phyloP scores from a whole-genome alignment of 169 alveolate species.

The Babesia sp. region DNA sequence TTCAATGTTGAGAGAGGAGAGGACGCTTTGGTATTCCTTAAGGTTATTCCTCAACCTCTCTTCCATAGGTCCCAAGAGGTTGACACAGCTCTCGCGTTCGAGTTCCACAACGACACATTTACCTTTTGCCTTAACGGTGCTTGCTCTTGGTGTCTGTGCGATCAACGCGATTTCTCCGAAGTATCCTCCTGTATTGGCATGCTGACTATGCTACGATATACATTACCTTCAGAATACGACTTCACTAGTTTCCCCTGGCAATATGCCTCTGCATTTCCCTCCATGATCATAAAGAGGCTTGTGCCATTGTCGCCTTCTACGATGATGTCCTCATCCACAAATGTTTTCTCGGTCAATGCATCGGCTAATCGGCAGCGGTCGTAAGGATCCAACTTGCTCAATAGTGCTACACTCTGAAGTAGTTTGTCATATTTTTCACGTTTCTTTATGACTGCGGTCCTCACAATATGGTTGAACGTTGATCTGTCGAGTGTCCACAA shows the following conservation, averaged over 20 bases:
- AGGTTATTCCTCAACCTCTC: conserved; percentile 89
- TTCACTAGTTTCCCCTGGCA: conserved; percentile 86
- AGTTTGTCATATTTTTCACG: conserved; percentile 90
- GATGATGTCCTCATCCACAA: conserved; percentile 87
- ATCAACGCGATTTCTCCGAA: conserved; percentile 97
- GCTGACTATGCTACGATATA: neutral
- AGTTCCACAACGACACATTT: conserved; percentile 82
- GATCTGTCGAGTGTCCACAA: conserved; percentile 92
- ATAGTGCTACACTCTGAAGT: conserved; percentile 84
- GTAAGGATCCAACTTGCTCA: conserved; percentile 89
- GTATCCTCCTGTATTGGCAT: conserved; percentile 84
- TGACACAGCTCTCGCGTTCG: conserved; percentile 92
- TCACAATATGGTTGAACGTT: conserved; percentile 92
- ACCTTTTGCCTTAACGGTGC: conserved; percentile 89
- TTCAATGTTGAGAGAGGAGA: conserved; percentile 62
- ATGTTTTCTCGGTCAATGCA: conserved; percentile 85
- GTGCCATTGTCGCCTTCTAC: conserved; percentile 94
- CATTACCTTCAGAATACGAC: conserved; percentile 74
- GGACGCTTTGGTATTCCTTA: conserved; percentile 84
- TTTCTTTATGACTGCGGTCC: conserved; percentile 90
- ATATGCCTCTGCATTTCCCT: conserved; percentile 93
- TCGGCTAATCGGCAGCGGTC: conserved; percentile 92
- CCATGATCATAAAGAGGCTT: conserved; percentile 88
- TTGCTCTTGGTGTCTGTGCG: conserved; percentile 92
- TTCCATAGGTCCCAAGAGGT: conserved; percentile 94